Conservation (phyloP, 257 asterid species). For the Fraxinus quadrangulata region DNA sequence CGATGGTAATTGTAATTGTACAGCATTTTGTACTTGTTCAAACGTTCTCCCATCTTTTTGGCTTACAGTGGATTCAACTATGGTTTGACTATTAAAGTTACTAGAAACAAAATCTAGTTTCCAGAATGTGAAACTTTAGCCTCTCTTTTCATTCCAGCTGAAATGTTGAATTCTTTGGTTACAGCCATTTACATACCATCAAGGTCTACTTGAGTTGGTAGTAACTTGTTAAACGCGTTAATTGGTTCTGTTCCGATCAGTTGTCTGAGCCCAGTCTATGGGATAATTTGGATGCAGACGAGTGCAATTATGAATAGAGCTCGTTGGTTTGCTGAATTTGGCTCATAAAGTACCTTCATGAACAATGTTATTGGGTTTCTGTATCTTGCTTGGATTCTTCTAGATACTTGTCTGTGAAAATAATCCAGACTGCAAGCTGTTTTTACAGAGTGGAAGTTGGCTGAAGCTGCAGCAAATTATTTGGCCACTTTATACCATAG, state of each 20-base stretch:
- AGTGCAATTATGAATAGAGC: slow-evolving; percentile 63
- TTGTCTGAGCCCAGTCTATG: slow-evolving; percentile 54
- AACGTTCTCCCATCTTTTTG: neutral
- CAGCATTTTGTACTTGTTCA: neutral
- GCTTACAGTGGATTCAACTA: neutral
- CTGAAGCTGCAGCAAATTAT: slow-evolving; percentile 58
- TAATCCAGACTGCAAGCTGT: slow-evolving; percentile 66
- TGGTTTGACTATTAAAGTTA: neutral
- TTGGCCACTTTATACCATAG: slow-evolving; percentile 66
- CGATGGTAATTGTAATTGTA: neutral
- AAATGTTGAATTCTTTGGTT: slow-evolving; percentile 8
- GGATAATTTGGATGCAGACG: slow-evolving; percentile 57
- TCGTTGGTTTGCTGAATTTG: slow-evolving; percentile 83
- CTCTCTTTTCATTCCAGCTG: neutral
- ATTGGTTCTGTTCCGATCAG: slow-evolving; percentile 68
- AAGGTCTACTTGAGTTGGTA: slow-evolving; percentile 73
- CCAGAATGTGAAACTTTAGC: neutral
- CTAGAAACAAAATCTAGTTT: slow-evolving; percentile 8
- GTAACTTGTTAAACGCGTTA: slow-evolving; percentile 59
- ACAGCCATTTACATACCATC: slow-evolving; percentile 58
- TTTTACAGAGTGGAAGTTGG: slow-evolving; percentile 65
- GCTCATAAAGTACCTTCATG: slow-evolving; percentile 66
- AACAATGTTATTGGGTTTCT: slow-evolving; percentile 55
- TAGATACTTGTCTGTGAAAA: slow-evolving; percentile 45
- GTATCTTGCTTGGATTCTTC: slow-evolving; percentile 58